Conservation (phyloP, 2,329 filamentous ascomycete genomes). For the Pseudocercospora musae region DNA sequence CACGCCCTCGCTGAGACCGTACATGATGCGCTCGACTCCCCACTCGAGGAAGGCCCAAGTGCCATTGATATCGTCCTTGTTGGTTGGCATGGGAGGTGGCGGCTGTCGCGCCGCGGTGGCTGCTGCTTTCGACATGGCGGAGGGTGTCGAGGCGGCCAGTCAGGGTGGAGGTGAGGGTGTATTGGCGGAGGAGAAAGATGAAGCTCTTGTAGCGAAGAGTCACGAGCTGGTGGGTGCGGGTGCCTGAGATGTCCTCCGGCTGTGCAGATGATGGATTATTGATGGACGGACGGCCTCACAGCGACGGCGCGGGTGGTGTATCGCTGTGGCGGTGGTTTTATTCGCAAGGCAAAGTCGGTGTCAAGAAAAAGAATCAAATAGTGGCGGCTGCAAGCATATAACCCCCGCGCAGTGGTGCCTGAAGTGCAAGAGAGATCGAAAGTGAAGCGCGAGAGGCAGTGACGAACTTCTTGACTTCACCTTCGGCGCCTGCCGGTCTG, state of each 20-base stretch:
- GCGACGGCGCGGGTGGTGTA: neutral
- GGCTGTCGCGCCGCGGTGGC: conserved; percentile 14
- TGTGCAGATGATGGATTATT: conserved; percentile 3
- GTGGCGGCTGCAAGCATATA: neutral
- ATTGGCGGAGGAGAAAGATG: neutral
- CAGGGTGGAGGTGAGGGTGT: conserved; percentile 7
- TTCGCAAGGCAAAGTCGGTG: neutral
- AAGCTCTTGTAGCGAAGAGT: neutral
- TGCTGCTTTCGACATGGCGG: conserved; percentile 29
- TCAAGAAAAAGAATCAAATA: neutral
- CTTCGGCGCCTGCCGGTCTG: neutral
- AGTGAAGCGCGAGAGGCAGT: neutral
- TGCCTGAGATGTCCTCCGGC: neutral
- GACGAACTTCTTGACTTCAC: neutral
- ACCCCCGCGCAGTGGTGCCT: neutral
- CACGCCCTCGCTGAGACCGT: conserved; percentile 83
- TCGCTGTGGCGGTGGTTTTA: neutral
- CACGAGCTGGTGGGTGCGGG: neutral
- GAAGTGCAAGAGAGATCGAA: neutral
- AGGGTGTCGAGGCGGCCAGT: neutral
- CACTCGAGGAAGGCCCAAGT: conserved; percentile 81
- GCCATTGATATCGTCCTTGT: conserved; percentile 39
- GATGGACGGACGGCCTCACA: neutral
- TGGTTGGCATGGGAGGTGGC: conserved; percentile 34
- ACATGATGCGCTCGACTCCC: conserved; percentile 91